phyloP scores from a whole-genome alignment of 2,329 filamentous ascomycete species.

The Fusarium tanahbumbuense region DNA sequence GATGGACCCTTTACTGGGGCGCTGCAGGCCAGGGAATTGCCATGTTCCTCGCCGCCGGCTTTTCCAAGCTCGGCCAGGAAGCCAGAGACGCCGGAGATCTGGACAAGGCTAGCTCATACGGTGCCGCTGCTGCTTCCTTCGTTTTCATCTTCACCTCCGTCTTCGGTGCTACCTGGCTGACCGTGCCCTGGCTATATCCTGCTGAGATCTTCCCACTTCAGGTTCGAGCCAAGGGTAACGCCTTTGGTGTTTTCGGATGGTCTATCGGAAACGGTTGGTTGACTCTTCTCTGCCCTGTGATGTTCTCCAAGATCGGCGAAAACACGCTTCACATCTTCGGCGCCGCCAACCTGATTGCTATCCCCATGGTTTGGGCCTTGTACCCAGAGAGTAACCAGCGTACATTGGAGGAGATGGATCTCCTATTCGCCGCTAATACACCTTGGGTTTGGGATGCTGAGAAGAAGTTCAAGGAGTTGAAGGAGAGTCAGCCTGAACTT shows the following conservation, averaged over 20 bases:
- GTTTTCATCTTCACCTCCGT: slow-evolving; percentile 68
- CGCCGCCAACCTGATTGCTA: slow-evolving; percentile 71
- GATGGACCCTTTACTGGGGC: slow-evolving; percentile 78
- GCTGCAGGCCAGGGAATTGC: slow-evolving; percentile 71
- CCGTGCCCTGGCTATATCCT: slow-evolving; percentile 71
- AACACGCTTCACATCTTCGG: slow-evolving; percentile 82
- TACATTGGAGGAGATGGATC: slow-evolving; percentile 80
- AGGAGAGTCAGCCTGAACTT: slow-evolving; percentile 67
- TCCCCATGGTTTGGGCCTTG: slow-evolving; percentile 77
- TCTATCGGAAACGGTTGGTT: slow-evolving; percentile 78
- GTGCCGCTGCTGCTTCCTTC: slow-evolving; percentile 75
- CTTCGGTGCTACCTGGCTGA: slow-evolving; percentile 61
- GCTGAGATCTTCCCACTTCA: slow-evolving; percentile 80
- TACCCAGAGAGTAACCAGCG: slow-evolving; percentile 81
- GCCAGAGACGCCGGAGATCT: slow-evolving; percentile 57
- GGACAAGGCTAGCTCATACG: slow-evolving; percentile 62
- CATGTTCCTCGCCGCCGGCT: slow-evolving; percentile 73
- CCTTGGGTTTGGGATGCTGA: slow-evolving; percentile 80
- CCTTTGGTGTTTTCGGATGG: slow-evolving; percentile 82
- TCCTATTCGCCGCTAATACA: slow-evolving; percentile 74
- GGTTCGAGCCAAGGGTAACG: slow-evolving; percentile 78
- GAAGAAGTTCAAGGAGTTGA: slow-evolving; percentile 70
- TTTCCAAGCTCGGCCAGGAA: slow-evolving; percentile 62
- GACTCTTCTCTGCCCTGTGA: slow-evolving; percentile 63
- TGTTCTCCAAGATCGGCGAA: slow-evolving; percentile 56